A percentile compares a stretch with the other conserved stretches of the same genome.
These are phyloP conservation scores for baker's yeast (Saccharomyces cerevisiae) DNA, from an alignment of 805 yeast species.

Conservation along the genomic window DNA sequence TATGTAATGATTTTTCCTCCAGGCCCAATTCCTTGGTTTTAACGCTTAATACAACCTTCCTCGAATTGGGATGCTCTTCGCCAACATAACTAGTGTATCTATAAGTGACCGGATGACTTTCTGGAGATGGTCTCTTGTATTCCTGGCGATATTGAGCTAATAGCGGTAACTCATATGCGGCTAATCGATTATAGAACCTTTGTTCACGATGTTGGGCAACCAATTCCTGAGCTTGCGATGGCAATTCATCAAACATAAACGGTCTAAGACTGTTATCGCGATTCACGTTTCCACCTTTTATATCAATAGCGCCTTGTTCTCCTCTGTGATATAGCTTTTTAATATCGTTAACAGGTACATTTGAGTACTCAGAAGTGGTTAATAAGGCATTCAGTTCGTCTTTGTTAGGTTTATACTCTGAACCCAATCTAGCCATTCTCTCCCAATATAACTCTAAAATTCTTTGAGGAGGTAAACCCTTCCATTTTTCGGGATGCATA, in stretches of 20 bases:
- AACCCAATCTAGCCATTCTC: conserved; percentile 48
- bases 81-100: conserved; percentile 69
- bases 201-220: conserved; percentile 64
- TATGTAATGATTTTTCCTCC: conserved; percentile 48
- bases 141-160: conserved; percentile 66
- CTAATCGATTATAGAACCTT: conserved; percentile 68
- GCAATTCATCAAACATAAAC: conserved; percentile 57
- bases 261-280: conserved; percentile 35
- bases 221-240: conserved; percentile 62
- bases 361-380: conserved; percentile 38
- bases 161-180: conserved; percentile 88
- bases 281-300: conserved; percentile 32
- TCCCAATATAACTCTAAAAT: conserved; percentile 53
- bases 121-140: conserved; percentile 43
- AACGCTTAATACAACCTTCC: conserved; percentile 57
- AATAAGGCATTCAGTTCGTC: conserved; percentile 52
- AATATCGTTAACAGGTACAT: conserved; percentile 31
- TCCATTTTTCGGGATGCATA: conserved; percentile 63
- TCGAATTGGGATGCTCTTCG: conserved; percentile 49
- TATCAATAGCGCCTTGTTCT: conserved; percentile 35
- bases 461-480: conserved; percentile 54
- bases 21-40: conserved; percentile 49
- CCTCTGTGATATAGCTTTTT: conserved; percentile 35
- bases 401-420: conserved; percentile 39
- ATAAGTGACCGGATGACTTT: conserved; percentile 50